Conservation (phyloP, 805 yeast species). For the Millerago galiae region DNA sequence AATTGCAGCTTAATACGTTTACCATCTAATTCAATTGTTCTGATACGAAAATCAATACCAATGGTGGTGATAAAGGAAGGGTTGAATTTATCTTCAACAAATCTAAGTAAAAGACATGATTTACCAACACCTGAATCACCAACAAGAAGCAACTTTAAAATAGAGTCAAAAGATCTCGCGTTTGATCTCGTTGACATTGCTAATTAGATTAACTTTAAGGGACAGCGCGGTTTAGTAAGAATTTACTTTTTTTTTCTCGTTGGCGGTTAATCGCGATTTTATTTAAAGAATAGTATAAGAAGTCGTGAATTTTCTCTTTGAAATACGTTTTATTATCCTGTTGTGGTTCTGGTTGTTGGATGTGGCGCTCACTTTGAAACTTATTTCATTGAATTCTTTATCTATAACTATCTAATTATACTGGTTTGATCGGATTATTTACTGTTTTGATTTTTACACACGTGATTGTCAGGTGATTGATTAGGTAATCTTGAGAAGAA, state of each 20-base stretch:
- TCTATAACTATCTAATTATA: no score
- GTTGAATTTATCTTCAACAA: conserved; percentile 94
- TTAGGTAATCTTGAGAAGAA: no score
- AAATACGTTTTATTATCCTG: neutral
- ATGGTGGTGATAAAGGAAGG: conserved; percentile 96
- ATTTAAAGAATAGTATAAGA: no score
- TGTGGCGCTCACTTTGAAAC: neutral
- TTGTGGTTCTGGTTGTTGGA: neutral
- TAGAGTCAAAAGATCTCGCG: conserved; percentile 77
- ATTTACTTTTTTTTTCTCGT: neutral
- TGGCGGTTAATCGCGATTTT: conserved; percentile 1
- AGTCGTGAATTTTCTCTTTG: no score
- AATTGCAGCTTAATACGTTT: conserved; percentile 90
- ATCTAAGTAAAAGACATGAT: conserved; percentile 84
- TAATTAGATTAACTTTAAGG: neutral
- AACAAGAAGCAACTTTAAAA: conserved; percentile 85
- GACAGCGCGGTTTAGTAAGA: neutral
- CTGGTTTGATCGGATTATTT: no score
- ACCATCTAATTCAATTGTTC: conserved; percentile 91
- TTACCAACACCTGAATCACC: conserved; percentile 93
- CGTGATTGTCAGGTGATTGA: no score
- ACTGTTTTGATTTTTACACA: no score
- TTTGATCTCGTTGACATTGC: conserved; percentile 49
- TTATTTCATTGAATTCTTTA: no score
- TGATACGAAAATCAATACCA: conserved; percentile 96